Conservation (phyloP, 2,329 filamentous ascomycete genomes). For the Fusarium coffeatum region DNA sequence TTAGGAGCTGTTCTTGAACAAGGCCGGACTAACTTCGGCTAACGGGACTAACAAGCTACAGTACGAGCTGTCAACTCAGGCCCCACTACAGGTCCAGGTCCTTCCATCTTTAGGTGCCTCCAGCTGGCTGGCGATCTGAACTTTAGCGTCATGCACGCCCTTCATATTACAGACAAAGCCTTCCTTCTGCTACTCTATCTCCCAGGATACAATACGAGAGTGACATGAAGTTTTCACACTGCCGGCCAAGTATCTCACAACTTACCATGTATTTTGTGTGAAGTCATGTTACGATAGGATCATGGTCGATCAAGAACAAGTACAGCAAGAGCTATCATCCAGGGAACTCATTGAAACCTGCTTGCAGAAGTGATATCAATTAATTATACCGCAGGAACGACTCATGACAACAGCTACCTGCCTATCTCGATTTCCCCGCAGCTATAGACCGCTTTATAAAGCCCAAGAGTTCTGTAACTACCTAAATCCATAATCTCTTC, state of each 20-base stretch:
- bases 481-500: background rate
- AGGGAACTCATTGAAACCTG: background rate
- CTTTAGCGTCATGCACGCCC: conserved; percentile 27
- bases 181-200: background rate
- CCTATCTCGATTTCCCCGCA: background rate
- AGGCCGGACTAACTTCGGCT: conserved; percentile 45
- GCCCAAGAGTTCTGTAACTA: background rate
- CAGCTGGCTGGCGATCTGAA: background rate
- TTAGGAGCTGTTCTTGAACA: conserved; percentile 18
- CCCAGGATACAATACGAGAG: background rate
- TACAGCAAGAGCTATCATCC: background rate
- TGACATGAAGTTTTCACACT: background rate
- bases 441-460: conserved; percentile 10
- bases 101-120: background rate
- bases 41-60: conserved; percentile 3
- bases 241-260: background rate
- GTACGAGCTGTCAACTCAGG: background rate
- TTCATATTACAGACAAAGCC: conserved; percentile 12
- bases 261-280: background rate
- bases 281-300: background rate
- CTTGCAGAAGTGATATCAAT: background rate
- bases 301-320: background rate
- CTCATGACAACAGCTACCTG: conserved; percentile 1
- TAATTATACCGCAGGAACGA: background rate
- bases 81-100: background rate